These are phyloP conservation scores for Dothideomycetes sp. DNA, from an alignment of 2,329 filamentous ascomycete genomes.

Conservation along the genomic window DNA sequence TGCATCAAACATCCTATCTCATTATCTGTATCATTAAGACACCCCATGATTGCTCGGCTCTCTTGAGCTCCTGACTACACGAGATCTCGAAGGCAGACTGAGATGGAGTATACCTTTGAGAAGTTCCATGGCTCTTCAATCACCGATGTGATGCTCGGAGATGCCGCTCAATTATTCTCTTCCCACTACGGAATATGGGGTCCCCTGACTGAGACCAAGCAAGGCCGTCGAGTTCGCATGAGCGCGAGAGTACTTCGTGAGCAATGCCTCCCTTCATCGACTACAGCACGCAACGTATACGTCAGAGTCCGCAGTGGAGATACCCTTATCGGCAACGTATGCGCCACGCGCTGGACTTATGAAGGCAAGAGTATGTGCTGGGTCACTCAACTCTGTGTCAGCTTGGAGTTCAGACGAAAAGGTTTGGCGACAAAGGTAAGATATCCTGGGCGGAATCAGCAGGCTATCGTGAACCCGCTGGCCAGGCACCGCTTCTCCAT, in stretches of 20 bases:
- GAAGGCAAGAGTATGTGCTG: background rate
- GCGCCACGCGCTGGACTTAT: background rate
- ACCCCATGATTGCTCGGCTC: no score
- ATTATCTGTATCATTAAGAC: no score
- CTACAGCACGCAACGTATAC: background rate
- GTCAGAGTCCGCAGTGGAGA: background rate
- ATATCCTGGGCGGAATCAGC: no score
- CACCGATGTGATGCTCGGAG: background rate
- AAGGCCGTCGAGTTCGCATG: slow-evolving; percentile 3
- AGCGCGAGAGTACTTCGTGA: background rate
- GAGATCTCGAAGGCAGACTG: no score
- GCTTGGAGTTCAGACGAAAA: background rate
- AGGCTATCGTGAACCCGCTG: background rate
- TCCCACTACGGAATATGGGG: slow-evolving; percentile 3
- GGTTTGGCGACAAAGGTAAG: slow-evolving; percentile 4
- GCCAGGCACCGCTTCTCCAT: no score
- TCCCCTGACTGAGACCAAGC: background rate
- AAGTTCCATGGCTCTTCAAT: background rate
- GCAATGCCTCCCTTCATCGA: background rate
- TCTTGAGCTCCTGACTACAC: no score
- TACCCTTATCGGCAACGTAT: background rate
- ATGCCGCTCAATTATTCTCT: background rate
- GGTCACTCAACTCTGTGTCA: slow-evolving; percentile 4
- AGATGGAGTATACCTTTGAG: no score
- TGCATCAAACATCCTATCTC: no score